phyloP scores from a whole-genome alignment of 768 basidiomycete species.

The Gloeostereum incarnatum region DNA sequence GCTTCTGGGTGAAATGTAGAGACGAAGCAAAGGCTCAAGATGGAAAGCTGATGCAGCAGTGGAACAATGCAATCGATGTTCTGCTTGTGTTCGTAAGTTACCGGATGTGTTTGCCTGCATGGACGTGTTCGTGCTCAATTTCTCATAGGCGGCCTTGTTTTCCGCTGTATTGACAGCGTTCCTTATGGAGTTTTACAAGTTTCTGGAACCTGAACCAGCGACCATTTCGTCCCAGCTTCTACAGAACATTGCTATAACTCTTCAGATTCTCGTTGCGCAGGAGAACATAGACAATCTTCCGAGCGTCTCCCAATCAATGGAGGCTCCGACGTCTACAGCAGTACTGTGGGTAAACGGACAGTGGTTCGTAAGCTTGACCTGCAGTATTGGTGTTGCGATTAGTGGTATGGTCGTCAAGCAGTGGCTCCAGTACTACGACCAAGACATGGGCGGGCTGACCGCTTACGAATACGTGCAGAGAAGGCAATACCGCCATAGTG shows the following conservation, averaged over 20 bases:
- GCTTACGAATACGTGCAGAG: slow-evolving; percentile 1
- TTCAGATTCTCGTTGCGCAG: no score
- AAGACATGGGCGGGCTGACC: background rate
- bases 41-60: background rate
- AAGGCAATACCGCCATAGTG: slow-evolving; percentile 1
- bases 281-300: background rate
- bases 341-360: slow-evolving; percentile 6
- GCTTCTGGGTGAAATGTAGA: background rate
- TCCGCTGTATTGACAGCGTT: no score
- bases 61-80: background rate
- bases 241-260: background rate
- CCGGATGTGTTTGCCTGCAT: background rate
- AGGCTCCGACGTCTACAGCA: background rate
- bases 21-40: background rate
- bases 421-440: slow-evolving; percentile 5
- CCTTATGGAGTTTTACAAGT: no score
- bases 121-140: no score
- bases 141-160: no score
- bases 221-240: background rate
- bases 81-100: slow-evolving; percentile 3
- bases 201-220: background rate
- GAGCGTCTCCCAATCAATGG: background rate
- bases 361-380: slow-evolving; percentile 3
- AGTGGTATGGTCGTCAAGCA: slow-evolving; percentile 5
- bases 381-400: background rate